Percentiles rank a stretch among this genome's conserved stretches.
Conservation (phyloP, 495 filamentous ascomycete species). For the Talaromyces wortmannii region DNA sequence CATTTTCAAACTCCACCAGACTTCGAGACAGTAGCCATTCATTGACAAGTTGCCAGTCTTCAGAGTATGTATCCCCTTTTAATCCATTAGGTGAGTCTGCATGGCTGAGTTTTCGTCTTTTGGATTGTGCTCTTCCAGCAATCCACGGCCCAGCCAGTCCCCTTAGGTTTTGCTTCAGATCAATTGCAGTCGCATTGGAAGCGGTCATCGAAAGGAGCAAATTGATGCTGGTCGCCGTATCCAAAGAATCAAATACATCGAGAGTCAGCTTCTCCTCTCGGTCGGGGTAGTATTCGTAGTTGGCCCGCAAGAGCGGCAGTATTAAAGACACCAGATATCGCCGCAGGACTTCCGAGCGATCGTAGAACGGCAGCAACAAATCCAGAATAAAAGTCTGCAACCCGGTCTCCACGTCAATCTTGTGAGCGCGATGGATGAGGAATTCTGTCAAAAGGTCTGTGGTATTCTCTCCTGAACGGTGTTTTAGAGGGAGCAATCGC, state of each 20-base stretch:
- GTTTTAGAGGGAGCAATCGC: constrained; percentile 54
- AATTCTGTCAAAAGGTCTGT: constrained; percentile 61
- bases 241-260: constrained; percentile 48
- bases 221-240: constrained; percentile 55
- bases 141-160: constrained; percentile 80
- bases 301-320: constrained; percentile 72
- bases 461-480: constrained; percentile 31
- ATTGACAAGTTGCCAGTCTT: constrained; percentile 73
- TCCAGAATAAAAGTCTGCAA: constrained; percentile 64
- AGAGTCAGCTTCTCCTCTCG: constrained; percentile 50
- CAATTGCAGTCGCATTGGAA: constrained; percentile 28
- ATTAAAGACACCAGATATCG: constrained; percentile 73
- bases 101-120: constrained; percentile 17
- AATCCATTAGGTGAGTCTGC: constrained; percentile 9
- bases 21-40: constrained; percentile 71
- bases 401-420: constrained; percentile 73
- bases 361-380: constrained; percentile 69
- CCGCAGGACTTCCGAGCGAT: constrained; percentile 56
- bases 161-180: constrained; percentile 63
- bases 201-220: constrained; percentile 61
- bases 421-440: constrained; percentile 66
- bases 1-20: constrained; percentile 35
- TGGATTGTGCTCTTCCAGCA: constrained; percentile 59
- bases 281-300: constrained; percentile 74
- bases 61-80: constrained; percentile 11